A percentile compares a stretch with the other conserved stretches of the same genome.
Conservation (phyloP, 805 yeast species). For the Metschnikowia henanensis region DNA sequence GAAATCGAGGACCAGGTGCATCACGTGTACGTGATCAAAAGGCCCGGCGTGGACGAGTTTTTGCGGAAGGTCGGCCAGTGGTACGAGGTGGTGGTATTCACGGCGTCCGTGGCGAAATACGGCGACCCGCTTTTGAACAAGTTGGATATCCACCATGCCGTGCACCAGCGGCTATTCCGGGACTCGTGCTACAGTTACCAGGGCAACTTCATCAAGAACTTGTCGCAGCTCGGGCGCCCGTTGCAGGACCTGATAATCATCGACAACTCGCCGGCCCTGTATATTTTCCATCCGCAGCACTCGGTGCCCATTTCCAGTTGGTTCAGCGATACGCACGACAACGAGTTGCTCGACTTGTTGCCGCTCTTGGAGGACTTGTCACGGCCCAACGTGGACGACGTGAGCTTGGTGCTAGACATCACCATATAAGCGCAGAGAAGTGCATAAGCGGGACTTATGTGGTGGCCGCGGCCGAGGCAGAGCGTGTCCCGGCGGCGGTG, state of each 20-base stretch:
- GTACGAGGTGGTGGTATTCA: constrained; percentile 94
- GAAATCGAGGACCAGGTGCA: constrained; percentile 92
- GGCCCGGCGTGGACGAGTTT: constrained; percentile 98
- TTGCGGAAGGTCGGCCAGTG: constrained; percentile 77
- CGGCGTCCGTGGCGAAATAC: constrained; percentile 93
- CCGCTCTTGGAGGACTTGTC: constrained; percentile 90
- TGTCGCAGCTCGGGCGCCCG: constrained; percentile 94
- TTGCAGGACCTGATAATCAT: constrained; percentile 81
- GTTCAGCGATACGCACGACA: constrained; percentile 98
- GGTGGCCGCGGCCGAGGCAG: constrained; percentile 5
- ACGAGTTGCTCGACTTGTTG: constrained; percentile 86
- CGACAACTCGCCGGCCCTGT: constrained; percentile 98
- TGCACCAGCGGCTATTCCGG: constrained; percentile 91
- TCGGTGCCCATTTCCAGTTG: constrained; percentile 96
- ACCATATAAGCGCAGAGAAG: constrained; percentile 34
- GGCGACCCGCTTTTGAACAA: constrained; percentile 95
- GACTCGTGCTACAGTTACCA: constrained; percentile 93
- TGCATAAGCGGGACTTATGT: constrained; percentile 23
- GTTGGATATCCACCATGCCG: constrained; percentile 68
- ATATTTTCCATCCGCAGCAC: constrained; percentile 96
- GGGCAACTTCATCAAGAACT: constrained; percentile 91
- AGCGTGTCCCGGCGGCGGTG: neutral
- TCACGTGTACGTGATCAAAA: constrained; percentile 92
- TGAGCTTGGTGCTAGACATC: constrained; percentile 81
- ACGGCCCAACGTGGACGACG: constrained; percentile 71